Evolutionary conservation across 2,329 filamentous ascomycete species (phyloP).

Genomic region (Coleophoma eucalyptorum): DNA sequence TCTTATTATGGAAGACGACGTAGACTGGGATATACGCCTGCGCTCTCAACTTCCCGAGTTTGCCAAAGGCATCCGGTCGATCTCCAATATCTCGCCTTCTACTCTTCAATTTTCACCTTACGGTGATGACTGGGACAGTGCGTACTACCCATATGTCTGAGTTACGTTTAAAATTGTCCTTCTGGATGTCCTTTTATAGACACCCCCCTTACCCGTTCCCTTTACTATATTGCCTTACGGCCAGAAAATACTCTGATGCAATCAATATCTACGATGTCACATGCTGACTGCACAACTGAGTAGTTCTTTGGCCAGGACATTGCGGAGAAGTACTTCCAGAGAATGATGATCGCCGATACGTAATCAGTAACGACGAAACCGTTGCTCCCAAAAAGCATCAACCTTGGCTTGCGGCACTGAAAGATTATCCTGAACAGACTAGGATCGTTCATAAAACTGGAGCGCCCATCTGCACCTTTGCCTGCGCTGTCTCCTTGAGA

Average conservation of each 20-base stretch:
- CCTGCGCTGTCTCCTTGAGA: conserved; percentile 28
- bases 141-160: too few relatives aligned
- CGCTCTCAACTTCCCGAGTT: conserved; percentile 27
- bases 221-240: too few relatives aligned
- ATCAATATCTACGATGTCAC: too few relatives aligned
- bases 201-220: too few relatives aligned
- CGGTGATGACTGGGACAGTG: conserved; percentile 31
- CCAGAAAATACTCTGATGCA: too few relatives aligned
- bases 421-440: conserved; percentile 9
- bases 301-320: conserved; percentile 31
- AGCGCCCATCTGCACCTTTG: conserved; percentile 27
- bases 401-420: conserved; percentile 6
- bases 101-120: conserved; percentile 18
- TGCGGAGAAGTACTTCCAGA: conserved; percentile 20
- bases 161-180: too few relatives aligned
- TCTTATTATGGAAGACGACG: conserved; percentile 40
- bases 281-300: too few relatives aligned
- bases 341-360: conserved; percentile 11
- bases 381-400: conserved; percentile 16
- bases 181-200: too few relatives aligned
- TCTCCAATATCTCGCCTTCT: conserved; percentile 5
- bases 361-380: conserved; percentile 21
- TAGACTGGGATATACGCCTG: conserved; percentile 39
- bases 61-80: conserved; percentile 11
- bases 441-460: conserved; percentile 24